A percentile compares a stretch with the other conserved stretches of the same genome.
These are phyloP conservation scores for Backusella circina DNA, from an alignment of 192 early-diverging fungal genomes.

Conservation along the genomic window DNA sequence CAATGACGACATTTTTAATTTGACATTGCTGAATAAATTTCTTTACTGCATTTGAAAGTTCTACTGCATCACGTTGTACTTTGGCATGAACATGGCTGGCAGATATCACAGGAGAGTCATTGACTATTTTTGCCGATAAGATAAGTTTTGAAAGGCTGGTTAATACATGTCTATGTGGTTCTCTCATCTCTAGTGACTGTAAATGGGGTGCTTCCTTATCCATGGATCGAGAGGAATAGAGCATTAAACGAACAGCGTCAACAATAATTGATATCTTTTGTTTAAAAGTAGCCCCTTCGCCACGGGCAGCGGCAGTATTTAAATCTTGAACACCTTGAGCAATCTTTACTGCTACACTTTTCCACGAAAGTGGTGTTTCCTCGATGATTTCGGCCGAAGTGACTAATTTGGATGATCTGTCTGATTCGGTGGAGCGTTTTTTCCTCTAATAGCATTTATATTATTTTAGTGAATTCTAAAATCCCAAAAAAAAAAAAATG, in stretches of 20 bases:
- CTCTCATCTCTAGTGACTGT: slow-evolving; percentile 59
- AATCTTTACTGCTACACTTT: slow-evolving; percentile 15
- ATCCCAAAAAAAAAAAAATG: neutral
- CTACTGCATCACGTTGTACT: slow-evolving; percentile 74
- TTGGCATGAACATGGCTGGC: slow-evolving; percentile 49
- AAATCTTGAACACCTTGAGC: slow-evolving; percentile 20
- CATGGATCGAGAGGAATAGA: slow-evolving; percentile 74
- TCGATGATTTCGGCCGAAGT: slow-evolving; percentile 1
- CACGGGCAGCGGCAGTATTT: slow-evolving; percentile 6
- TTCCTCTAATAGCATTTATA: neutral
- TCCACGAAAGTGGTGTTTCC: slow-evolving; percentile 12
- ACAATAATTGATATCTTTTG: slow-evolving; percentile 48
- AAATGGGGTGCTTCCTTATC: slow-evolving; percentile 70
- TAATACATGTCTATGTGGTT: slow-evolving; percentile 76
- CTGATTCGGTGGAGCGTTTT: neutral
- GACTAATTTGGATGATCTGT: neutral
- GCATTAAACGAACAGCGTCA: slow-evolving; percentile 80
- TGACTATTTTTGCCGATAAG: slow-evolving; percentile 81
- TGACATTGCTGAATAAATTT: slow-evolving; percentile 61
- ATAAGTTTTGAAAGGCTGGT: slow-evolving; percentile 80
- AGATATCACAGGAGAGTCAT: slow-evolving; percentile 41
- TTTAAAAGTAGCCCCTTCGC: slow-evolving; percentile 2
- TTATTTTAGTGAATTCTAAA: neutral
- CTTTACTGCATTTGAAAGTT: slow-evolving; percentile 72
- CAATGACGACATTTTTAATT: slow-evolving; percentile 32